Conservation (phyloP, 108 stramenopile species). For the Pelagomonas calceolata region DNA sequence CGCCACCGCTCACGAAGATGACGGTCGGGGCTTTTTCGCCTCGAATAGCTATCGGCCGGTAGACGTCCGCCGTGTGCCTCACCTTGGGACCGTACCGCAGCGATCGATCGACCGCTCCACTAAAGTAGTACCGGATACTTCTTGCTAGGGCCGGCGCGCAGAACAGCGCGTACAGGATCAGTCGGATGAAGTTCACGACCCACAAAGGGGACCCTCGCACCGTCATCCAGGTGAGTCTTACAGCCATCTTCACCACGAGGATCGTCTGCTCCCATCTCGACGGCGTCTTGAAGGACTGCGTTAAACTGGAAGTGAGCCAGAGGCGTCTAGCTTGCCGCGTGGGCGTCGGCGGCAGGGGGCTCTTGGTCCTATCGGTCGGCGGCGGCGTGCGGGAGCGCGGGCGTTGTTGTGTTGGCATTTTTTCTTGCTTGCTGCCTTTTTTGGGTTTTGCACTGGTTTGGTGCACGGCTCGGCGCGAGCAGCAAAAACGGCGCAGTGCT, state of each 20-base stretch:
- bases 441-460: too few species aligned
- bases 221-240: background rate
- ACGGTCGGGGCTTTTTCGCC: constrained; percentile 28
- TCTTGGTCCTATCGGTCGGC: too few species aligned
- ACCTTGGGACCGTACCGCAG: background rate
- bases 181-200: background rate
- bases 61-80: background rate
- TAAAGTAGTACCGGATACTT: background rate
- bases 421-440: too few species aligned
- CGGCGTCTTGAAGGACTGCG: too few species aligned
- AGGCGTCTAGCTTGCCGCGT: too few species aligned
- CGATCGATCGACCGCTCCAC: background rate
- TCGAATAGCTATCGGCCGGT: background rate
- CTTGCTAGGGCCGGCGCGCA: background rate
- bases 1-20: constrained; percentile 55
- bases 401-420: too few species aligned
- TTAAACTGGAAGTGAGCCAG: too few species aligned
- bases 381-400: too few species aligned
- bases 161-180: background rate
- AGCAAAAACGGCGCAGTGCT: too few species aligned
- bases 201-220: background rate
- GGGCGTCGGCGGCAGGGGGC: too few species aligned
- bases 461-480: too few species aligned
- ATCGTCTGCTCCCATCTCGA: background rate
- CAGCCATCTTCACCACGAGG: background rate